Conservation (phyloP, 345 rosid genomes). For the Gossypium turneri region DNA sequence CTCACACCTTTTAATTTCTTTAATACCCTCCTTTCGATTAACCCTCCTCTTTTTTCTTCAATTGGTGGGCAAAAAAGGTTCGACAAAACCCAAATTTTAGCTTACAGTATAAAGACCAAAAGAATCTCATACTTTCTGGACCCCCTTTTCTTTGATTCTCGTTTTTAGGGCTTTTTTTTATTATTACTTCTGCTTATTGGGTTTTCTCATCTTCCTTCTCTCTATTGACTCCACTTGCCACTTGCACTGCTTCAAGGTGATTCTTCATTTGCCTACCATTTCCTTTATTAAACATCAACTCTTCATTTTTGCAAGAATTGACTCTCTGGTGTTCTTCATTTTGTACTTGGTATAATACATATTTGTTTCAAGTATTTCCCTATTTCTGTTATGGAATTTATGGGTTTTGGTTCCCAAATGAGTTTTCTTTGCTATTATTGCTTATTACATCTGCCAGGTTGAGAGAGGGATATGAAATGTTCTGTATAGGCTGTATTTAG, state of each 20-base stretch:
- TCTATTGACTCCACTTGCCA: constrained; percentile 16
- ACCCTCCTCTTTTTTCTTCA: neutral
- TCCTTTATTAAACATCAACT: neutral
- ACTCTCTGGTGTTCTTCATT: constrained; percentile 6
- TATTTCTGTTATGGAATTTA: neutral
- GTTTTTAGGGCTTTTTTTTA: constrained; percentile 15
- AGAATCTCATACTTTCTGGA: constrained; percentile 22
- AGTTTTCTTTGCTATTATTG: neutral
- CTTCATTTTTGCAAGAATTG: constrained; percentile 5
- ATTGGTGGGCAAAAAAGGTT: neutral
- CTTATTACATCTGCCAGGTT: neutral
- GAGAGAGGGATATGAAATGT: neutral
- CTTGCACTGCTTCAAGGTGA: constrained; percentile 19
- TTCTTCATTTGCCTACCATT: neutral
- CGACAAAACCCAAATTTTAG: constrained; percentile 10
- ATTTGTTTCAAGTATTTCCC: neutral
- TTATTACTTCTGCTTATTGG: constrained; percentile 13
- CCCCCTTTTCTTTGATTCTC: constrained; percentile 12
- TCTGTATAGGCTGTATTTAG: neutral
- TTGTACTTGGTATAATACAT: neutral
- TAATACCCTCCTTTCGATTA: neutral
- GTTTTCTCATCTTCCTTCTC: constrained; percentile 18
- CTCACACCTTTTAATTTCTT: neutral
- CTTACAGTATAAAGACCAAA: neutral
- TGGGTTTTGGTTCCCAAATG: neutral